Base-by-base conservation (phyloP, 441 rosid species). In the Isatis lusitanica region DNA sequence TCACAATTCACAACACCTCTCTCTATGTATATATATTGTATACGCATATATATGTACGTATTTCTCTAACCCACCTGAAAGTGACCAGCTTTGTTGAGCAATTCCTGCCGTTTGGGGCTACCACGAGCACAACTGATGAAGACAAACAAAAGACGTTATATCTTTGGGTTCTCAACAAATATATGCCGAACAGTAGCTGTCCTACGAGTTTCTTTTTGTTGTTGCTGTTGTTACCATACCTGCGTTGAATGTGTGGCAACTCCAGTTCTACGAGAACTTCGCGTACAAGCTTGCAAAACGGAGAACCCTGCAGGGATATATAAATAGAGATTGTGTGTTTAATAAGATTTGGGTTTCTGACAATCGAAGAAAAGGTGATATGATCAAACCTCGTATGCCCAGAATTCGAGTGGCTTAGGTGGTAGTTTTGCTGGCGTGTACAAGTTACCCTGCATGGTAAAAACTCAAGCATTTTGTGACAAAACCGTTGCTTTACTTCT, bases 231-330 rank as follows among this genome's bases (percentile, higher is more conserved):
- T 55, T n/a, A 30, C n/a, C 80, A 77, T 76, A 94, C 97, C 93
- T 89, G 80, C 73, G 86, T 28, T 80, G 80, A 42, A 92, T 76
- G 82, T 94, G 94, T 5, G 97, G 97, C 38, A 94, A 76, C 80
- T 90, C 97, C 55, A 92, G 79, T 77, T 92, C 98, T 35, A 92
- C 97, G 48, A 94, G 88, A 63, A 77, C 90, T 84, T 94, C 97
- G 1, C 93, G 90, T 30, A 83, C 95, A 68, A 89, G 74, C 80
- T 92, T 92, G 81, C 96, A 94, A 74, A 92, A 89, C 31, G 98
- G 97, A 9, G 94, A 94, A 66, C 89, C 93, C 97, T 92, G 76
- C 70, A 77, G 9, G 46, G n/a, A 0, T 62, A 46, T 56, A 30
- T 42, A 78, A 69, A 36, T 4, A 53, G 9, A 72, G 39, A 24